phyloP scores from a whole-genome alignment of 164 flowering plant species.

The Vitis rotundifolia region DNA sequence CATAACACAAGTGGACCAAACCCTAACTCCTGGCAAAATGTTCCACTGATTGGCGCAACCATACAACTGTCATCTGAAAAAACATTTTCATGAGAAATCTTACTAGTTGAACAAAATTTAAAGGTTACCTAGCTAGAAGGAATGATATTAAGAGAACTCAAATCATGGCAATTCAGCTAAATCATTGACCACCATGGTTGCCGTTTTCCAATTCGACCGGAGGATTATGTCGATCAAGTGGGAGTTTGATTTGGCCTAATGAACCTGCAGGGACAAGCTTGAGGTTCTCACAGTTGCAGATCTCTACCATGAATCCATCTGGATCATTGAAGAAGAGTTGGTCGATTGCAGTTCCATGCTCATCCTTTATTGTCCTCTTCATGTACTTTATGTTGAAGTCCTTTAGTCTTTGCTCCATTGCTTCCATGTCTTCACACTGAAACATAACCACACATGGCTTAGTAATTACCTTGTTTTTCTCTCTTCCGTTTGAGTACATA shows the following conservation, averaged over 20 bases:
- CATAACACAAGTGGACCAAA: too few relatives aligned
- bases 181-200: background rate
- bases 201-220: constrained; percentile 23
- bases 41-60: too few relatives aligned
- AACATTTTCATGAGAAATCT: too few relatives aligned
- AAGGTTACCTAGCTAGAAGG: too few relatives aligned
- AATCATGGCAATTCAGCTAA: too few relatives aligned
- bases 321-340: constrained; percentile 69
- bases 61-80: too few relatives aligned
- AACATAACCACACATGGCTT: background rate
- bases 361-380: constrained; percentile 52
- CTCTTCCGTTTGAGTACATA: too few relatives aligned
- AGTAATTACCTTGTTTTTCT: background rate
- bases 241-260: constrained; percentile 38
- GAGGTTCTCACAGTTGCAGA: constrained; percentile 73
- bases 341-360: constrained; percentile 36
- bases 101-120: too few relatives aligned
- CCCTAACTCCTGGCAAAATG: too few relatives aligned
- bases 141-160: too few relatives aligned
- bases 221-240: constrained; percentile 49
- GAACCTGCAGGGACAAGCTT: constrained; percentile 55
- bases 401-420: constrained; percentile 45
- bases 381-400: constrained; percentile 39
- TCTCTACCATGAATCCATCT: constrained; percentile 77
- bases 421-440: constrained; percentile 61